Percentiles rank a stretch among this genome's conserved stretches.
Evolutionary conservation across 176 grass and related monocot genomes (phyloP).

Genomic region (Hordeum vulgare): MorexV3_pseudomolecules_assembly NC_058519.1:628743737-628744236

Average conservation of each 20-base stretch:
- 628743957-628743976: background rate
- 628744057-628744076: background rate
- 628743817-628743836: background rate
- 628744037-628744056: background rate
- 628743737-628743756: no score
- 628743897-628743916: background rate
- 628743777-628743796: no score
- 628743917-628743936: background rate
- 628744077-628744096: slow-evolving; percentile 50
- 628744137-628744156: slow-evolving; percentile 98
- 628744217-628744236: background rate
- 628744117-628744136: slow-evolving; percentile 99
- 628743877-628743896: background rate
- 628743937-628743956: background rate
- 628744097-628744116: slow-evolving; percentile 81
- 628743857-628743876: no score
- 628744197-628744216: background rate
- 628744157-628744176: slow-evolving; percentile 73
- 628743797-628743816: background rate
- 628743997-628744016: background rate
- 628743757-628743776: no score
- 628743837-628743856: no score
- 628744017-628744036: slow-evolving; percentile 10
- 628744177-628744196: slow-evolving; percentile 15
- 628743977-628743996: background rate